Conservation (phyloP, 2,329 filamentous ascomycete species). For the Trichoderma sp. region DNA sequence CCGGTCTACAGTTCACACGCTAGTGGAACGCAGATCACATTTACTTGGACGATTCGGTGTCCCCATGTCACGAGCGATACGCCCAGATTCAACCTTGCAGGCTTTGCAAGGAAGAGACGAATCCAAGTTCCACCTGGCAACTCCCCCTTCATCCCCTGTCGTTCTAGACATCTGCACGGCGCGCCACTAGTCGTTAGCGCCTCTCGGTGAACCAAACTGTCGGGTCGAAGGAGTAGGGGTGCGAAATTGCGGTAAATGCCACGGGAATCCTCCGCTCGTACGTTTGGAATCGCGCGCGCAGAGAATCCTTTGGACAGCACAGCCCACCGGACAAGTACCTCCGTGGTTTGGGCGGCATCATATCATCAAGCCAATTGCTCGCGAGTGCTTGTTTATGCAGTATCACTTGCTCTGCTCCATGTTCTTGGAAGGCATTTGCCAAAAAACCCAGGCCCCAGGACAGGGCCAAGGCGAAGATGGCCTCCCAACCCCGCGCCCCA, state of each 20-base stretch:
- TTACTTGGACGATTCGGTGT: not conserved
- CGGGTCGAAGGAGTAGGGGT: conserved; percentile 24
- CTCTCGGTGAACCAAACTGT: conserved; percentile 26
- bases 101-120: not conserved
- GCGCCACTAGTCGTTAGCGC: conserved; percentile 15
- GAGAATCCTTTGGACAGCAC: not conserved
- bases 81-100: not conserved
- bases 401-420: not conserved
- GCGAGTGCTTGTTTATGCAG: not conserved
- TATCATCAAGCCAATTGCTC: not conserved
- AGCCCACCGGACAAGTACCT: not conserved
- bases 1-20: not conserved
- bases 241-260: conserved; percentile 19
- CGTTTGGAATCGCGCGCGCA: not conserved
- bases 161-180: conserved; percentile 18
- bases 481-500: not conserved
- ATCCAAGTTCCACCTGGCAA: conserved; percentile 12
- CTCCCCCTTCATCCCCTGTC: conserved; percentile 14
- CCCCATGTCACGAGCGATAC: not conserved
- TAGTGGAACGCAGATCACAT: not conserved
- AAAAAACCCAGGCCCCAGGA: not conserved
- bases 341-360: not conserved
- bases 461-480: not conserved
- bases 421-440: not conserved
- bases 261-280: not conserved